Conservation (phyloP, 495 filamentous ascomycete species). For the Bryoglossum gracile region DNA sequence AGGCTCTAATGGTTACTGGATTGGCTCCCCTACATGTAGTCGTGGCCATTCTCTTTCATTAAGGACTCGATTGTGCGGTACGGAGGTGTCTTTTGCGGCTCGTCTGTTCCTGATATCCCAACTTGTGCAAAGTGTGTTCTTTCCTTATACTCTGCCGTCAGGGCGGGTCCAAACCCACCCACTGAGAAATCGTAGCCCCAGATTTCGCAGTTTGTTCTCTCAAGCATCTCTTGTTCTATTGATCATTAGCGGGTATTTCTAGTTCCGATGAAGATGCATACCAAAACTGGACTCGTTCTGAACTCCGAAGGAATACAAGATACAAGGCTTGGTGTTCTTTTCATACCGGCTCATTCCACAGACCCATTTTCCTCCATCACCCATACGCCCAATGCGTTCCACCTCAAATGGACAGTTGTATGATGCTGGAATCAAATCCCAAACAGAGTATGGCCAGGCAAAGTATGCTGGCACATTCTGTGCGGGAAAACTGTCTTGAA, state of each 20-base stretch:
- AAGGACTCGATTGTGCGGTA: slow-evolving; percentile 25
- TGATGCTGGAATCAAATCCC: slow-evolving; percentile 26
- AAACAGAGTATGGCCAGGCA: slow-evolving; percentile 21
- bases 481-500: slow-evolving; percentile 17
- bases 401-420: slow-evolving; percentile 28
- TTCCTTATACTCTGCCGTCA: slow-evolving; percentile 1
- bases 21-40: slow-evolving; percentile 27
- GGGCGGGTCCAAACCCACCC: slow-evolving; percentile 17
- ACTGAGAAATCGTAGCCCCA: slow-evolving; percentile 30
- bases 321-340: slow-evolving; percentile 11
- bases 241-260: slow-evolving; percentile 1
- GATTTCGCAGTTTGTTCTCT: slow-evolving; percentile 26
- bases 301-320: slow-evolving; percentile 29
- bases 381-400: slow-evolving; percentile 26
- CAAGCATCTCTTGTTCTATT: slow-evolving; percentile 28
- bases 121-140: slow-evolving; percentile 22
- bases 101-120: slow-evolving; percentile 19
- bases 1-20: neutral
- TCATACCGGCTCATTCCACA: slow-evolving; percentile 27
- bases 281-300: slow-evolving; percentile 27
- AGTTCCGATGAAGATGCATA: neutral
- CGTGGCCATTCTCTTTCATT: slow-evolving; percentile 27
- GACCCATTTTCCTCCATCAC: slow-evolving; percentile 30
- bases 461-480: slow-evolving; percentile 6
- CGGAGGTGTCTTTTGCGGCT: slow-evolving; percentile 16